Evolutionary conservation across 1,139 yeast genomes (phyloP), one percentile per base, ranked within the genome.

Genomic region (Sugiyamaella pinicola): DNA sequence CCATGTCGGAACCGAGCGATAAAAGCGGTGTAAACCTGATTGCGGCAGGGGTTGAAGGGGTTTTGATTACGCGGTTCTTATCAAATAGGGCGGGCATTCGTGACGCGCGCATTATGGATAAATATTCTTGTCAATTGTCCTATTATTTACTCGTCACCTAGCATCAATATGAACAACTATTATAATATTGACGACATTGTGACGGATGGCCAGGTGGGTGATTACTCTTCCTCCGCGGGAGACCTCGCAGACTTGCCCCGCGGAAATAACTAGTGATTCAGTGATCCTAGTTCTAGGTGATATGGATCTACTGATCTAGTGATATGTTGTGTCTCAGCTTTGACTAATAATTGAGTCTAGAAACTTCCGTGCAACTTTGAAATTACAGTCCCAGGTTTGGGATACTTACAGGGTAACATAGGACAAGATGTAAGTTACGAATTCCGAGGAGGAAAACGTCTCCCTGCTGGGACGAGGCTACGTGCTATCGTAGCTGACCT

Each of bases 141-240:
- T n/a, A n/a, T n/a, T n/a, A n/a, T n/a, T n/a, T n/a, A n/a, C n/a
- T n/a, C n/a, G n/a, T n/a, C n/a, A n/a, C n/a, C 8, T 26, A 17
- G 15, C 3, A n/a, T 13, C 29, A 43, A 13, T 26, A 59, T 61
- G 65, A 65, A 60, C 50, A 61, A 77, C 9, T 91, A 91, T 73
- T 90, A 87, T 73, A 91, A 87, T 65, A 75, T 91, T 4, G 96
- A 90, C 63, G 97, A 89, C 63, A 85, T 90, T n/a, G 76, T 89
- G 34, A 83, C 96, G 0, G 96, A 84, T 52, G 75, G 77, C 12
- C 79, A 75, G 64, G 79, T 75, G 59, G 24, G 77, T 64, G 0
- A n/a, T 13, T 17, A 17, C 3, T 31, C 5, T 31, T 17, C 4
- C 21, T 24, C 4, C 15, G 22, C 33, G 18, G 34, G 7, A n/a